Conservation (phyloP, 164 flowering plant genomes). For the Akebia trifoliata region DNA sequence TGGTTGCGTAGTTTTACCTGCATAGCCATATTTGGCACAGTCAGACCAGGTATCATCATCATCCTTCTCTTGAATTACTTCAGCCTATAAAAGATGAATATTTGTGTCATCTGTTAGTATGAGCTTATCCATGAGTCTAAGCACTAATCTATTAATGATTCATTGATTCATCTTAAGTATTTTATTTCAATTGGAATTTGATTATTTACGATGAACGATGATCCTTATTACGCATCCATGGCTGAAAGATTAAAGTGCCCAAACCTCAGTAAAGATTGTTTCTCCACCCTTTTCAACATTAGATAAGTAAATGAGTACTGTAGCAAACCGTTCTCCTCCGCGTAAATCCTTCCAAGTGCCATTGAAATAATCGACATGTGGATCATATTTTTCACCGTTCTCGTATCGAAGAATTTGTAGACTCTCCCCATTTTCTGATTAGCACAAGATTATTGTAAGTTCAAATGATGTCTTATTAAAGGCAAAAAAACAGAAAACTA, state of each 20-base stretch:
- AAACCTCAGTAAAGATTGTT: constrained; percentile 30
- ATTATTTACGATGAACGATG: no score
- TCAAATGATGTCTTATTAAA: no score
- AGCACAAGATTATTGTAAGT: no score
- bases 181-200: no score
- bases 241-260: no score
- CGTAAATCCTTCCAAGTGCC: constrained; percentile 60
- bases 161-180: no score
- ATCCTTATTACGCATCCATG: no score
- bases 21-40: constrained; percentile 75
- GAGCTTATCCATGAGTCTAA: no score
- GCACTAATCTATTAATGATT: no score
- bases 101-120: no score
- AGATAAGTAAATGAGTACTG: constrained; percentile 78
- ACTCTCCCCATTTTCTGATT: constrained; percentile 87
- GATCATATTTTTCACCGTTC: constrained; percentile 85
- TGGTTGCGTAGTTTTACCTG: constrained; percentile 44
- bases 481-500: no score
- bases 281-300: constrained; percentile 69
- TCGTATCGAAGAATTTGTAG: constrained; percentile 92
- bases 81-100: background rate
- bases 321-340: constrained; percentile 81
- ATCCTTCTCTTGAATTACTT: background rate
- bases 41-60: constrained; percentile 25
- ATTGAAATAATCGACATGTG: constrained; percentile 67